These are phyloP conservation scores for Euphorbia corollata DNA, from an alignment of 441 rosid species.

Conservation along the genomic window DNA sequence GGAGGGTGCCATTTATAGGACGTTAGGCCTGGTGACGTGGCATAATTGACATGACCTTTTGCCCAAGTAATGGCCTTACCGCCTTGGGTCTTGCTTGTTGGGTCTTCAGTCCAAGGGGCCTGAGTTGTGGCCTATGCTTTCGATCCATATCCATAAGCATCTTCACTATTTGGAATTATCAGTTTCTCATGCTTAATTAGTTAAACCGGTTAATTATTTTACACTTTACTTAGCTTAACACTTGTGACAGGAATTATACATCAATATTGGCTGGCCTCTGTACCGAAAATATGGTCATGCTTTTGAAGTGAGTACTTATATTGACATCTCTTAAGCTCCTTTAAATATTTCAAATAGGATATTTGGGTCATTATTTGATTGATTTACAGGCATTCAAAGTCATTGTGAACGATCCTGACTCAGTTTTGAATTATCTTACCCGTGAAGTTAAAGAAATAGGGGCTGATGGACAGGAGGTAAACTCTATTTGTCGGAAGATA, in stretches of 20 bases:
- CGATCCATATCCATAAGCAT: no score
- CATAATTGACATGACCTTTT: no score
- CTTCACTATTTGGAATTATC: neutral
- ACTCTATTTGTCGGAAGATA: conserved; percentile 10
- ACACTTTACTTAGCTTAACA: conserved; percentile 14
- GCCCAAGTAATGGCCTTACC: no score
- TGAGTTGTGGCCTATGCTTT: no score
- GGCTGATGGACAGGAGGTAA: conserved; percentile 87
- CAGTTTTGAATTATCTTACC: conserved; percentile 67
- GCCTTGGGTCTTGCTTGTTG: no score
- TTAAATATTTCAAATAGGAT: neutral
- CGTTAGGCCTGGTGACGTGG: no score
- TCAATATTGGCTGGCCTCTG: conserved; percentile 87
- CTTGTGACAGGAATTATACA: conserved; percentile 59
- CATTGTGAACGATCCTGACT: conserved; percentile 82
- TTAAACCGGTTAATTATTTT: neutral
- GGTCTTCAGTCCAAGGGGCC: no score
- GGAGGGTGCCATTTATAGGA: no score
- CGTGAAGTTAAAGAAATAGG: conserved; percentile 80
- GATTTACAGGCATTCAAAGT: conserved; percentile 79
- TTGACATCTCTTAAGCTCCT: conserved; percentile 12
- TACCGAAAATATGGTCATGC: conserved; percentile 92
- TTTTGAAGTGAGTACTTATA: conserved; percentile 61
- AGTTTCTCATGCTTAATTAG: neutral
- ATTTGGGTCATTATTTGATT: conserved; percentile 3